These are phyloP conservation scores for Rhizoclosmatium globosum DNA, from an alignment of 192 early-diverging fungal species.

Conservation along the genomic window DNA sequence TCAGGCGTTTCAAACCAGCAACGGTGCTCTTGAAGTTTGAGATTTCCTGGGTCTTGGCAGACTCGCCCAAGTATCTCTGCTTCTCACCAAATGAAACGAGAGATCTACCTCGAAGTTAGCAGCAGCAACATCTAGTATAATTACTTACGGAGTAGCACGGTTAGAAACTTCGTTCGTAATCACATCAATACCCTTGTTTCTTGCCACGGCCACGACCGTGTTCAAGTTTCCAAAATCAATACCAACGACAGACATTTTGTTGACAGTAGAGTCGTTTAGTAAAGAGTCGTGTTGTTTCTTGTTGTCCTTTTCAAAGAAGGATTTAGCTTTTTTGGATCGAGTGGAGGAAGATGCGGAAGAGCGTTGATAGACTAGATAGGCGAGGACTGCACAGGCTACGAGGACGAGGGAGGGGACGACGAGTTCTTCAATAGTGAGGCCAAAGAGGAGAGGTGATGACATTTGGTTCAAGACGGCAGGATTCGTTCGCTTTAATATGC, in stretches of 20 bases:
- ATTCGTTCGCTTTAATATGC: too few relatives aligned
- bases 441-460: not conserved
- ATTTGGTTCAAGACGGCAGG: too few relatives aligned
- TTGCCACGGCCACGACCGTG: constrained; percentile 94
- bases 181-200: constrained; percentile 98
- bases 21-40: constrained; percentile 98
- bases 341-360: not conserved
- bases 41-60: constrained; percentile 91
- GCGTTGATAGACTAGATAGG: constrained; percentile 31
- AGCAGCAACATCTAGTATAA: not conserved
- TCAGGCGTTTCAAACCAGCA: constrained; percentile 86
- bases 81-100: constrained; percentile 95
- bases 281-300: constrained; percentile 20
- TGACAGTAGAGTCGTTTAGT: constrained; percentile 20
- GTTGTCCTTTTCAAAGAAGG: constrained; percentile 7
- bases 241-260: constrained; percentile 77
- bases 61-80: constrained; percentile 94
- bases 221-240: constrained; percentile 98
- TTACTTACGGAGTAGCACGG: constrained; percentile 89
- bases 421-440: constrained; percentile 14
- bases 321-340: not conserved
- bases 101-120: constrained; percentile 43
- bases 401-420: constrained; percentile 36
- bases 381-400: constrained; percentile 33
- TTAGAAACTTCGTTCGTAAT: constrained; percentile 97